phyloP scores from a whole-genome alignment of 768 basidiomycete genomes.

The Podaxis sp. region DNA sequence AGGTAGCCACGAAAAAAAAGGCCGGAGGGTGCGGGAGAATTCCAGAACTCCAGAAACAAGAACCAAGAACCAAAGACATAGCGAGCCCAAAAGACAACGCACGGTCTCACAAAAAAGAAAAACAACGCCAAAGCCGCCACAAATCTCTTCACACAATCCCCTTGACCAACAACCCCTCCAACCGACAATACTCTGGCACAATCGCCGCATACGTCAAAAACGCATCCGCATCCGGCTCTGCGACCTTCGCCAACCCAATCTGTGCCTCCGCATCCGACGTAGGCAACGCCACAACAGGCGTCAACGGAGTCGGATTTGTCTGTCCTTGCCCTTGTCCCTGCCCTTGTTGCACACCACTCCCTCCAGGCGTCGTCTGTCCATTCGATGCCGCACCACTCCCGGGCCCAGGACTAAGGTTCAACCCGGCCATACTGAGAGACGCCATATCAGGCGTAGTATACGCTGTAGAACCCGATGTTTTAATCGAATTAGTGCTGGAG shows the following conservation, averaged over 20 bases:
- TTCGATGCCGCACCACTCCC: slow-evolving; percentile 29
- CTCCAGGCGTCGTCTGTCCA: slow-evolving; percentile 7
- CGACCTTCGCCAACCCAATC: slow-evolving; percentile 77
- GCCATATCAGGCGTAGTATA: slow-evolving; percentile 63
- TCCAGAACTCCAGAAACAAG: too few relatives aligned
- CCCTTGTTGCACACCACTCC: not conserved
- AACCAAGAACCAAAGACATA: not conserved
- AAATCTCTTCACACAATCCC: slow-evolving; percentile 40
- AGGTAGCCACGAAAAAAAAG: too few relatives aligned
- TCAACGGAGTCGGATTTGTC: slow-evolving; percentile 57
- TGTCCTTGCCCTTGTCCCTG: slow-evolving; percentile 27
- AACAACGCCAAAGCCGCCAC: not conserved
- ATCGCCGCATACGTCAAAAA: slow-evolving; percentile 86
- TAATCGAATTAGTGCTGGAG: slow-evolving; percentile 27
- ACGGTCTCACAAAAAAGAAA: not conserved
- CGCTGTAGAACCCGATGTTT: slow-evolving; percentile 37
- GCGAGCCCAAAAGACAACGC: not conserved
- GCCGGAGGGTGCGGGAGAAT: too few relatives aligned
- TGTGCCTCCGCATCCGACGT: slow-evolving; percentile 74
- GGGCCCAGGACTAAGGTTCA: slow-evolving; percentile 25
- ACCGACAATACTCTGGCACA: slow-evolving; percentile 78
- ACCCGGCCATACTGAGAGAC: slow-evolving; percentile 17
- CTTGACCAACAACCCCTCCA: slow-evolving; percentile 80
- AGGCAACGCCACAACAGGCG: slow-evolving; percentile 69
- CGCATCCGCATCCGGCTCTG: slow-evolving; percentile 81